A percentile compares a stretch with the other conserved stretches of the same genome.
Conservation (phyloP, 2,329 filamentous ascomycete genomes). For the Fusarium pilosicola region DNA sequence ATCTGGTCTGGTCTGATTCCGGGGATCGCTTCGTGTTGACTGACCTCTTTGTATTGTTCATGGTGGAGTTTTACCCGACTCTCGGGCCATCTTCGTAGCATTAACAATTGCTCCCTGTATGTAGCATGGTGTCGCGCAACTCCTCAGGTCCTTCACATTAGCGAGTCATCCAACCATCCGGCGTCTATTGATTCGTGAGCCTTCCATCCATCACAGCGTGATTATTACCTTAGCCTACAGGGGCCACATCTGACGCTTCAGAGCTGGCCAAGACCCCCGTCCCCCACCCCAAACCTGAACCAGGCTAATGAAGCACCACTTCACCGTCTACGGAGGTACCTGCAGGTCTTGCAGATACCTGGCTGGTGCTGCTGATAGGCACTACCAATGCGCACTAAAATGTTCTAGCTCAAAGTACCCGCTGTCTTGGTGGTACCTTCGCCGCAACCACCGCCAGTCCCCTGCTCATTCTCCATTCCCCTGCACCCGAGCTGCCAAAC, state of each 20-base stretch:
- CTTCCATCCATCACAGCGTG: slow-evolving; percentile 17
- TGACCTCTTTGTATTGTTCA: background rate
- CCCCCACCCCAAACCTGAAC: slow-evolving; percentile 41
- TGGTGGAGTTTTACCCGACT: slow-evolving; percentile 4
- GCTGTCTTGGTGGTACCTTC: slow-evolving; percentile 24
- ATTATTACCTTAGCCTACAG: slow-evolving; percentile 26
- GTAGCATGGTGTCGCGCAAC: background rate
- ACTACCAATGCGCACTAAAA: slow-evolving; percentile 7
- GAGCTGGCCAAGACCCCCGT: slow-evolving; percentile 35
- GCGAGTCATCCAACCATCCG: slow-evolving; percentile 3
- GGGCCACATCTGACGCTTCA: slow-evolving; percentile 32
- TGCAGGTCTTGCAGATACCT: slow-evolving; percentile 27
- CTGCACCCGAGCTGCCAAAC: slow-evolving; percentile 42
- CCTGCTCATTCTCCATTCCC: slow-evolving; percentile 30
- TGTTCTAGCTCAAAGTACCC: slow-evolving; percentile 26
- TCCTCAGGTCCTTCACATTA: slow-evolving; percentile 6
- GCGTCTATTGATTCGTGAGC: slow-evolving; percentile 24
- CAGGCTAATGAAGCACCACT: slow-evolving; percentile 37
- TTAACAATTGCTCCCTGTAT: slow-evolving; percentile 3
- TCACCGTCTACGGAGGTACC: slow-evolving; percentile 38
- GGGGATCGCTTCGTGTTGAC: slow-evolving; percentile 19
- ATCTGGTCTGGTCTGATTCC: slow-evolving; percentile 17
- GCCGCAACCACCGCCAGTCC: slow-evolving; percentile 33
- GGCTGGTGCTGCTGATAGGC: background rate
- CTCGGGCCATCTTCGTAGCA: background rate